Percentiles rank a stretch among this genome's conserved stretches.
Conservation (phyloP, 1,284 basidiomycete species). For the Cystobasidium sp. region DNA sequence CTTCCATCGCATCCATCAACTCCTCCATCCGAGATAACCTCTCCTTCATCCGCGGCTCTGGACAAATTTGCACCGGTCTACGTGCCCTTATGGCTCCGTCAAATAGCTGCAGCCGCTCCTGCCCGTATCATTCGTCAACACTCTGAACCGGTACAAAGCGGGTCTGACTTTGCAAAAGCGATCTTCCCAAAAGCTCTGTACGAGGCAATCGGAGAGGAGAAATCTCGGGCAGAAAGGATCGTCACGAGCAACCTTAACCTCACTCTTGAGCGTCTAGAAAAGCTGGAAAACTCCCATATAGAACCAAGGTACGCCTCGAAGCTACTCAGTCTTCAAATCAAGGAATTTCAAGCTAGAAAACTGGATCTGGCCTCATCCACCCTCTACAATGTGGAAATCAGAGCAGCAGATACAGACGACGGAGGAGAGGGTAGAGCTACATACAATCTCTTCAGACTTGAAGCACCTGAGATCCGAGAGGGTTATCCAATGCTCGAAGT, state of each 20-base stretch:
- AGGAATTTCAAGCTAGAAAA: constrained; percentile 24
- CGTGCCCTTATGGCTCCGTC: constrained; percentile 45
- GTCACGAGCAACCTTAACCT: not conserved
- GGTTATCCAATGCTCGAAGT: constrained; percentile 55
- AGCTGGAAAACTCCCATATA: constrained; percentile 8
- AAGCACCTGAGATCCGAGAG: constrained; percentile 53
- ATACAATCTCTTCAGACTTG: constrained; percentile 37
- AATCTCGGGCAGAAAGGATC: not conserved
- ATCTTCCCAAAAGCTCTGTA: constrained; percentile 37
- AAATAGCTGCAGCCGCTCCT: constrained; percentile 43
- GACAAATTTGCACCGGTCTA: constrained; percentile 47
- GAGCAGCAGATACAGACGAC: not conserved
- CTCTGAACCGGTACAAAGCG: not conserved
- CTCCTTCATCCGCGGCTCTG: not conserved
- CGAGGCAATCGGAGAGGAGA: constrained; percentile 32
- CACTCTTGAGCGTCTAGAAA: not conserved
- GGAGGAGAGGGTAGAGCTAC: not conserved
- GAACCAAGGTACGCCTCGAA: constrained; percentile 23
- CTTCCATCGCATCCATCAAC: not conserved
- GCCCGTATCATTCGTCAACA: not conserved
- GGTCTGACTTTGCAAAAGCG: not conserved
- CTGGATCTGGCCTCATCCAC: constrained; percentile 21
- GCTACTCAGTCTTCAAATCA: constrained; percentile 21
- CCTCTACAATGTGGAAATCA: constrained; percentile 24
- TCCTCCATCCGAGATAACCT: not conserved